Base-by-base conservation (phyloP, 192 early-diverging fungal genomes). In the Rhizophagus sp. region DNA sequence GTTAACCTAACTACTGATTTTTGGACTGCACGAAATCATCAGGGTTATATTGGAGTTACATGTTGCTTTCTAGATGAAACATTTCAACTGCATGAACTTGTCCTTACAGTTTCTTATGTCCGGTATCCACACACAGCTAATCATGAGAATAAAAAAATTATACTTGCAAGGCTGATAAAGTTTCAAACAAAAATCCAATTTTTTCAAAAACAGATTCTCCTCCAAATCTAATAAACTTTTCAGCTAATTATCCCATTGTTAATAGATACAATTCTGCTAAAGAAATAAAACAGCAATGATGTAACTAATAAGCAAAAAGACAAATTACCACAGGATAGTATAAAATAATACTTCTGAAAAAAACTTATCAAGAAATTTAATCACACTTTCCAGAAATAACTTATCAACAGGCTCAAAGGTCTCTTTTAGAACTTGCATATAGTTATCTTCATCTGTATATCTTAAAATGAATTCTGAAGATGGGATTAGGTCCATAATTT, bases 351-450 rank as follows among this genome's bases (percentile, higher is more conserved):
- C 63, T 47, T 77, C 63, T 49, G 76, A 77, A 66, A 77, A 49
- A 77, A 77, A 52, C 64, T 77, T 41, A 8, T 49, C 12, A 77
- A 66, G 41, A 49, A 77, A 77, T 25, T 66, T 17, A 77, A 77
- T 34, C 19, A 41, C 64, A 27, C 7, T 33, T 47, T 66, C 75
- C 3, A 15, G 75, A 66, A 66, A 77, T 19, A 77, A 66, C 36
- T 77, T 41, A 66, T 77, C 41, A n/a, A 66, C 44, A 66, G 63
- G 52, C 36, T 77, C 63, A 77, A 77, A 77, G 50, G 11, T 77
- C 44, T 77, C 75, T 47, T 66, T 77, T 66, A 77, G 63, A 77
- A 77, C 75, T 62, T 75, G 73, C 73, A 75, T 75, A 57, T 75
- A 62, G 4, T 77, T 64, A 77, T 77, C 24, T 12, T 77, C 64